phyloP scores from a whole-genome alignment of 805 yeast genomes.

The Myxozyma kluyveri region DNA sequence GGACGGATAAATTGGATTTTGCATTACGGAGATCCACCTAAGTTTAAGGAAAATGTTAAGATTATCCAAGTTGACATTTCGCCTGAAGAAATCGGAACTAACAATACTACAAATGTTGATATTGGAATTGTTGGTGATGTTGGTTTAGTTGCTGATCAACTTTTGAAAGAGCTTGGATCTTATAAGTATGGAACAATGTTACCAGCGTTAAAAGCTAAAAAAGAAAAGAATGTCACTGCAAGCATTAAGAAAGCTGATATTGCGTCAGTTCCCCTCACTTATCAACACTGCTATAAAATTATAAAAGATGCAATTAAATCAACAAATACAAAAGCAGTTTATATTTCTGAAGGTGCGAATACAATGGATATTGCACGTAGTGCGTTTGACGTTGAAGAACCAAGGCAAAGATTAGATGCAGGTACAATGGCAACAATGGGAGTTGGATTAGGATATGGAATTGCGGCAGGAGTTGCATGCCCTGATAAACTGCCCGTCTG shows the following conservation, averaged over 20 bases:
- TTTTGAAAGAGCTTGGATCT: slow-evolving; percentile 38
- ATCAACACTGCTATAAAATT: slow-evolving; percentile 53
- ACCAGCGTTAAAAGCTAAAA: slow-evolving; percentile 30
- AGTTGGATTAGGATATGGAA: slow-evolving; percentile 66
- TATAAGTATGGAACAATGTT: slow-evolving; percentile 41
- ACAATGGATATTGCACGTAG: slow-evolving; percentile 71
- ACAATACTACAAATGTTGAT: slow-evolving; percentile 40
- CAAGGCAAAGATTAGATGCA: slow-evolving; percentile 61
- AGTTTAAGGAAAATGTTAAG: slow-evolving; percentile 46
- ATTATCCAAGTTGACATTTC: slow-evolving; percentile 58
- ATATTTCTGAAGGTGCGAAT: slow-evolving; percentile 71
- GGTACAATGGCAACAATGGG: slow-evolving; percentile 83
- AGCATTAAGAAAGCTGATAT: slow-evolving; percentile 41
- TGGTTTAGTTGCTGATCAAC: slow-evolving; percentile 41
- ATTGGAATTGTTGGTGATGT: slow-evolving; percentile 60
- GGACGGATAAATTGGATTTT: slow-evolving; percentile 73
- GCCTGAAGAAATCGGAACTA: slow-evolving; percentile 52
- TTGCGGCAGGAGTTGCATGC: slow-evolving; percentile 42
- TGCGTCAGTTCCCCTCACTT: slow-evolving; percentile 41
- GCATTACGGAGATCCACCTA: slow-evolving; percentile 62
- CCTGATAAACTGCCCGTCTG: slow-evolving; percentile 48
- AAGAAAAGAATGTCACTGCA: slow-evolving; percentile 37
- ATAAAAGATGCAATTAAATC: slow-evolving; percentile 44
- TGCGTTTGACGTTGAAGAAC: slow-evolving; percentile 53
- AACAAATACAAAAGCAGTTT: slow-evolving; percentile 39